Evolutionary conservation across 2,329 filamentous ascomycete species (phyloP).

Genomic region (Ceratocystis harringtonii): DNA sequence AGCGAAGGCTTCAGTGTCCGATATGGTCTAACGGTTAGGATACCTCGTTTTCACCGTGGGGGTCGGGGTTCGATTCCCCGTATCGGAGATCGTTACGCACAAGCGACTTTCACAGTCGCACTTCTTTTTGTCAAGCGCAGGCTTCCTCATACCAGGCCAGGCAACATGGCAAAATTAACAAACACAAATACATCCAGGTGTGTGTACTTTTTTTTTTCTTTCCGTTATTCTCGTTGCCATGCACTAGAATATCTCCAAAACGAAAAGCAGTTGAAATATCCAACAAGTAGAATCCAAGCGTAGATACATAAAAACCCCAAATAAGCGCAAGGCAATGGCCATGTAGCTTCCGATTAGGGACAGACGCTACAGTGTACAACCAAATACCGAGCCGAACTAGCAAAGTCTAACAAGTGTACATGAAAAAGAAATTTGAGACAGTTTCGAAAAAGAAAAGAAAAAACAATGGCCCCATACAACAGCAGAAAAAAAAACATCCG

Average conservation of each 20-base stretch:
- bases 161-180: not conserved
- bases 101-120: rapidly evolving
- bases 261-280: not conserved
- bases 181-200: not conserved
- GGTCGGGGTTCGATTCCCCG: conserved; percentile 18
- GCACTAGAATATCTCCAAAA: not conserved
- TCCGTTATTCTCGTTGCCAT: not conserved
- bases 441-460: not conserved
- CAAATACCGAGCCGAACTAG: not conserved
- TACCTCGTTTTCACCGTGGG: conserved; percentile 18
- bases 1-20: not conserved
- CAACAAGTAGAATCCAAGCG: not conserved
- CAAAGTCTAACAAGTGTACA: not conserved
- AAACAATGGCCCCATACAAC: not conserved
- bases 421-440: not conserved
- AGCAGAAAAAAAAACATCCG: not conserved
- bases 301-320: not conserved
- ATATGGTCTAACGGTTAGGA: conserved; percentile 18
- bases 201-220: not conserved
- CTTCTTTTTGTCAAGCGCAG: too few relatives aligned
- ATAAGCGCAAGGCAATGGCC: not conserved
- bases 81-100: conserved; percentile 7
- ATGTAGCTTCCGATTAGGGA: not conserved
- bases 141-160: too few relatives aligned
- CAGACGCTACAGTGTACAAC: not conserved